Base-by-base conservation (phyloP, 257 asterid genomes). In the Rhazya stricta region DNA sequence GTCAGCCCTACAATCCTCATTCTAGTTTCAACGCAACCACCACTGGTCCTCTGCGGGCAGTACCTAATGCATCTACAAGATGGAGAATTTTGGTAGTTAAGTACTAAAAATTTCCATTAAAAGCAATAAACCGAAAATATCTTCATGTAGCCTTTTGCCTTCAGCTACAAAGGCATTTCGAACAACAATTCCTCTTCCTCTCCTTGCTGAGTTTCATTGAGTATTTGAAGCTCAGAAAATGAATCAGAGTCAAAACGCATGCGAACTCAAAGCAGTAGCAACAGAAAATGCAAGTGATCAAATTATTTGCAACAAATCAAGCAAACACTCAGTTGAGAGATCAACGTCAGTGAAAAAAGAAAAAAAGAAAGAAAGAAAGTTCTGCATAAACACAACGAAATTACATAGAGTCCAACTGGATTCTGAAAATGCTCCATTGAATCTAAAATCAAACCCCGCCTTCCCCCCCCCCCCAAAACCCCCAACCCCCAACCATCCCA, bases 1-100 rank as follows among this genome's bases (percentile, higher is more conserved):
- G 96, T 94, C 80, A 94, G 76, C 75, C 99, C 97, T 1, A 92
- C 90, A 67, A 94, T 75, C 89, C 96, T 92, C 99, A 90, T 90
- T 69, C 72, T 51, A 16, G 41, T 18, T 48, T 16, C 15, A 3
- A 9, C 16, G 27, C 27, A 48, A 0, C 16, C 29, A 21, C 62
- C 34, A 46, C 43, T 48, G 50, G 18, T 63, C 45, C 23, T 63
- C 71, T 6, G 16, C 0, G 1, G 37, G 30, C 9, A 36, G 46
- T 37, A 23, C 48, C 71, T 37, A 66, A 66, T 19, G 18, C 50
- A 37, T 34, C 18, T 63, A 36, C 69, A 36, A 6, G 46, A 30
- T 34, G n/a, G 25, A 63, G 25, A 63, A n/a, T 2, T 18, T 34
- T 16, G 45, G 27, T 34, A 63, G 27, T 63, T 16, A 34, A 32